A percentile compares a stretch with the other conserved stretches of the same genome.
phyloP scores from a whole-genome alignment of 352 stramenopile genomes.

The Phytophthora sp. region DNA sequence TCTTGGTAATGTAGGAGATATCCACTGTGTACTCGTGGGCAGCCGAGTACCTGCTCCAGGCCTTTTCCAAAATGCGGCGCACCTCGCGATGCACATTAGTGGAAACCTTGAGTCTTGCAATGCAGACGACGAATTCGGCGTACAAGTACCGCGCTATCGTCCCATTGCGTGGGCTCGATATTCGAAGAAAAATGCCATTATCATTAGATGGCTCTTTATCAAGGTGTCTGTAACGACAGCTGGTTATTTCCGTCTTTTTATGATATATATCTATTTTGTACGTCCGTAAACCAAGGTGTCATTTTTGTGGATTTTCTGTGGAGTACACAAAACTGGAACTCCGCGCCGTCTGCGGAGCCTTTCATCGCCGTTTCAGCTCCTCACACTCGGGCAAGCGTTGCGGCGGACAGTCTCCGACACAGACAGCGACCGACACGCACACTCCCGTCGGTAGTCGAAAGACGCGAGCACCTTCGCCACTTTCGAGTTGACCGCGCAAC shows the following conservation, averaged over 20 bases:
- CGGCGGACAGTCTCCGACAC: conserved; percentile 23
- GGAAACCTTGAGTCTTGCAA: conserved; percentile 13
- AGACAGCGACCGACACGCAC: conserved; percentile 9
- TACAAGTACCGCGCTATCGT: conserved; percentile 12
- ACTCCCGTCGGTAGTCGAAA: conserved; percentile 10
- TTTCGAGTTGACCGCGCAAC: conserved; percentile 26
- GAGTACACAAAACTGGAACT: conserved; percentile 17
- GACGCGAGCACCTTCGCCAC: conserved; percentile 10
- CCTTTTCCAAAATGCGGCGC: not conserved
- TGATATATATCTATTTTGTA: not conserved
- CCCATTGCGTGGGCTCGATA: conserved; percentile 25
- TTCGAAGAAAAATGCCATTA: conserved; percentile 24
- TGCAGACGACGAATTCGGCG: conserved; percentile 20
- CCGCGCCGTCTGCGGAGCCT: conserved; percentile 31
- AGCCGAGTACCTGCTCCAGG: not conserved
- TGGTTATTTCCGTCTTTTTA: not conserved
- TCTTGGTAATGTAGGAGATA: conserved; percentile 14
- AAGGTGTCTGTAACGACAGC: not conserved
- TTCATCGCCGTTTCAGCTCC: conserved; percentile 36
- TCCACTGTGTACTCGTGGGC: conserved; percentile 10
- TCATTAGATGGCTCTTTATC: not conserved
- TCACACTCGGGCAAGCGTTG: conserved; percentile 11
- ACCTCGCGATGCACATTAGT: conserved; percentile 4
- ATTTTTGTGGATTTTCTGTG: conserved; percentile 38
- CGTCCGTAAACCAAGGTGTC: conserved; percentile 27